Percentiles rank a stretch among this genome's conserved stretches.
Conservation (phyloP, 192 early-diverging fungal genomes). For the Coemansia sp. region DNA sequence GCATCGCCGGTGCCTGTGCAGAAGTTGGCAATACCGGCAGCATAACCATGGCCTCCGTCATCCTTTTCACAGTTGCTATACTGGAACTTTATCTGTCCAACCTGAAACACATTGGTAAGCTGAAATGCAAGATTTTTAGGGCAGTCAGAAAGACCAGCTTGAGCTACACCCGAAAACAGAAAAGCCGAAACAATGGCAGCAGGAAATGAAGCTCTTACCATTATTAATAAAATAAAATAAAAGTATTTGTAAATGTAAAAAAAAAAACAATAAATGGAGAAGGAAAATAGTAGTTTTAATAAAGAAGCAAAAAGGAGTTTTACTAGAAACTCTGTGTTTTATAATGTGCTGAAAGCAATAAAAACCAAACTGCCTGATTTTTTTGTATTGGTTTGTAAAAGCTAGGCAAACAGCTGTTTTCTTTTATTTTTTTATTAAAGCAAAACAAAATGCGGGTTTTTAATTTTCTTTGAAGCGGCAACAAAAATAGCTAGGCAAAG, state of each 20-base stretch:
- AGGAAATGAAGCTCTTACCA: not conserved
- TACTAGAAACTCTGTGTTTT: not conserved
- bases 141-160: slow-evolving; percentile 5
- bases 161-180: not conserved
- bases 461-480: too few relatives aligned
- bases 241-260: not conserved
- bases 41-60: slow-evolving; percentile 2
- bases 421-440: too few relatives aligned
- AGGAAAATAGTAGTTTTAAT: too few relatives aligned
- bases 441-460: too few relatives aligned
- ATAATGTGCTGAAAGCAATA: too few relatives aligned
- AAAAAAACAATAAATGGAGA: not conserved
- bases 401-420: too few relatives aligned
- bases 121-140: slow-evolving; percentile 3
- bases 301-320: not conserved
- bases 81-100: slow-evolving; percentile 13
- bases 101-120: slow-evolving; percentile 10
- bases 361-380: too few relatives aligned
- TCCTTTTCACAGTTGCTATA: slow-evolving; percentile 9
- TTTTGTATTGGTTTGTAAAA: too few relatives aligned
- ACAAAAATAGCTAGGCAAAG: too few relatives aligned
- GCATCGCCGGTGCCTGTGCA: slow-evolving; percentile 43
- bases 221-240: not conserved
- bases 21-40: slow-evolving; percentile 17
- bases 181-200: not conserved